These are phyloP conservation scores for Aspergillus brunneoviolaceus DNA, from an alignment of 2,329 filamentous ascomycete genomes.

Conservation along the genomic window DNA sequence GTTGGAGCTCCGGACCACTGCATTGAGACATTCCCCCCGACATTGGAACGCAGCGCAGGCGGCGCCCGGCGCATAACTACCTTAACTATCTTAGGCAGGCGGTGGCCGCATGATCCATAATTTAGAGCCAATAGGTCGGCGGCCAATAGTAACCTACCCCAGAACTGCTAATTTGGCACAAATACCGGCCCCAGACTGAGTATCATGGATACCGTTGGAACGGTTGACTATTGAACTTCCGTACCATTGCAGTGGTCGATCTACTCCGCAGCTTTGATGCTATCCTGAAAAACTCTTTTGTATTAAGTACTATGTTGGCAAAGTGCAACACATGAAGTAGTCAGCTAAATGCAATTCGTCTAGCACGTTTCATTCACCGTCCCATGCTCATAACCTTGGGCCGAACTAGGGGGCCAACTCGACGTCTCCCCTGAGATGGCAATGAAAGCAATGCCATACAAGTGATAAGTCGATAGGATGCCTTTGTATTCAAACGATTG, in stretches of 20 bases:
- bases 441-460: slow-evolving; percentile 26
- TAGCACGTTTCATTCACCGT: slow-evolving; percentile 12
- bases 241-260: too few species aligned
- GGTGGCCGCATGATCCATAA: too few species aligned
- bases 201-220: too few species aligned
- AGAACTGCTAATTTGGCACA: too few species aligned
- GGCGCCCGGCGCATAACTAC: not conserved
- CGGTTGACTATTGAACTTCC: too few species aligned
- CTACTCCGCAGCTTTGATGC: too few species aligned
- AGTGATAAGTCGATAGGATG: slow-evolving; percentile 31
- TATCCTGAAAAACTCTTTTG: not conserved
- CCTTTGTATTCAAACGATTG: slow-evolving; percentile 22
- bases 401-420: not conserved
- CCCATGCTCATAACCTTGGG: slow-evolving; percentile 8
- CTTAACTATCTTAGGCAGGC: not conserved
- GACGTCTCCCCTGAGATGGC: slow-evolving; percentile 24
- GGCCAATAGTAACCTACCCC: slow-evolving; percentile 4
- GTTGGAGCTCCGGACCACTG: not conserved
- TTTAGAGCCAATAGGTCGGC: slow-evolving; percentile 3
- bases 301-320: slow-evolving; percentile 16
- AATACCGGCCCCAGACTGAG: too few species aligned
- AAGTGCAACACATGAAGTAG: slow-evolving; percentile 12
- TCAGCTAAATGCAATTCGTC: slow-evolving; percentile 16
- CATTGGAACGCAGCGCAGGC: too few species aligned
- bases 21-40: not conserved